Base-by-base conservation (phyloP, 2,329 filamentous ascomycete species). In the Arthrobotrys sinensis region DNA sequence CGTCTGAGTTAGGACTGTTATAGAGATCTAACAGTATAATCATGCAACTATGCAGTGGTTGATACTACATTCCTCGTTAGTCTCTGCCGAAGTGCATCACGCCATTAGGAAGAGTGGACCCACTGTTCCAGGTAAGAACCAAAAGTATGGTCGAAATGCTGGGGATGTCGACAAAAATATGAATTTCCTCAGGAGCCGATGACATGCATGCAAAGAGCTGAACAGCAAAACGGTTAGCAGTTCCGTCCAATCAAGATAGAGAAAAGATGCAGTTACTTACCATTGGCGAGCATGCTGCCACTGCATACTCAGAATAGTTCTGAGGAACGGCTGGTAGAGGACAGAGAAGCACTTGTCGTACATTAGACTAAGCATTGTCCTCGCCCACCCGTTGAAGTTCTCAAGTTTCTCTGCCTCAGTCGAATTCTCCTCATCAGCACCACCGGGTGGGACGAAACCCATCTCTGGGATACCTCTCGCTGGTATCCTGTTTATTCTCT, bases 1-100 rank as follows among this genome's bases (percentile, higher is more conserved):
- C 80, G 4, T 69, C 68, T 19, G 79, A 71, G 10, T 75, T 71
- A 8, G 81, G 81, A 5, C 69, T 76, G 38, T 82, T 79, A 69
- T 80, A 75, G 7, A 82, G 75, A 62, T 82, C 81, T 16, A 82
- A 72, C 6, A 82, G 76, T 4, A 82, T 71, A 57, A 82, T 80
- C 81, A 82, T 82, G 24, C 80, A 80, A 19, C 81, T 80, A 66
- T 82, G 81, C 1, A 82, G 79, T 21, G 81, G 81, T 60, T 82
- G 81, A 69, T 80, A 81, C 75, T 78, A 43, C 28, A 63, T 34
- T 53, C 32, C 40, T 55, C 21, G 36, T 66, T 16, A 78, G 60
- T 32, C 12, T n/a, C 43, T 36, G 52, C 28, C 14, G 28, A 38
- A 60, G 24, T 19, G 52, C 8, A 43, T 38, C 21, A 50, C 14